Conservation (phyloP, 2,329 filamentous ascomycete species). For the Aspergillus quadrilineatus region DNA sequence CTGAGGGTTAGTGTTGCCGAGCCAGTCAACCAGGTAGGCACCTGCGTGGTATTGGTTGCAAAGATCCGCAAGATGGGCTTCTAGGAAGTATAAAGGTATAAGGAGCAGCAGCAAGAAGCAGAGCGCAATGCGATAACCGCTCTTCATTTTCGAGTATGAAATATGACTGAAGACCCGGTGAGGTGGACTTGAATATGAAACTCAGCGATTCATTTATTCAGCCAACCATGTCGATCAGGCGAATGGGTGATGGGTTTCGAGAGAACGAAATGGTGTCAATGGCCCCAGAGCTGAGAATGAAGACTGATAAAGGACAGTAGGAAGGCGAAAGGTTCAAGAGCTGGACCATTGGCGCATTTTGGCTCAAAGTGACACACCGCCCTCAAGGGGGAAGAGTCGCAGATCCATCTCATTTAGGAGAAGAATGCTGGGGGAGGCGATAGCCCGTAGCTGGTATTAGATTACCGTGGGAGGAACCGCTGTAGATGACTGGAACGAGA, state of each 20-base stretch:
- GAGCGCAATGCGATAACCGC: conserved; percentile 28
- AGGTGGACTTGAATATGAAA: background rate
- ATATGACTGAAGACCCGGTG: too few relatives aligned
- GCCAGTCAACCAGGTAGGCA: conserved; percentile 35
- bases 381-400: too few relatives aligned
- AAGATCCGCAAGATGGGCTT: conserved; percentile 34
- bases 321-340: too few relatives aligned
- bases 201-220: too few relatives aligned
- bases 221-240: background rate
- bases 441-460: background rate
- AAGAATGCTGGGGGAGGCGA: background rate
- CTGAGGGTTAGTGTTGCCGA: conserved; percentile 21
- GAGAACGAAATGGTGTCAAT: background rate
- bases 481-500: background rate
- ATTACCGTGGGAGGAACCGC: background rate
- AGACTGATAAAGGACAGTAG: background rate
- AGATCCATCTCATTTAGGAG: background rate
- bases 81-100: conserved; percentile 32
- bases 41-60: conserved; percentile 38
- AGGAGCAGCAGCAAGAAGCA: conserved; percentile 26
- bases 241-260: background rate
- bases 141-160: conserved; percentile 24
- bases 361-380: too few relatives aligned
- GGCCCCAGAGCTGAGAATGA: background rate
- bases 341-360: too few relatives aligned